phyloP scores from a whole-genome alignment of 805 yeast species.

The Suhomyces vadensis region DNA sequence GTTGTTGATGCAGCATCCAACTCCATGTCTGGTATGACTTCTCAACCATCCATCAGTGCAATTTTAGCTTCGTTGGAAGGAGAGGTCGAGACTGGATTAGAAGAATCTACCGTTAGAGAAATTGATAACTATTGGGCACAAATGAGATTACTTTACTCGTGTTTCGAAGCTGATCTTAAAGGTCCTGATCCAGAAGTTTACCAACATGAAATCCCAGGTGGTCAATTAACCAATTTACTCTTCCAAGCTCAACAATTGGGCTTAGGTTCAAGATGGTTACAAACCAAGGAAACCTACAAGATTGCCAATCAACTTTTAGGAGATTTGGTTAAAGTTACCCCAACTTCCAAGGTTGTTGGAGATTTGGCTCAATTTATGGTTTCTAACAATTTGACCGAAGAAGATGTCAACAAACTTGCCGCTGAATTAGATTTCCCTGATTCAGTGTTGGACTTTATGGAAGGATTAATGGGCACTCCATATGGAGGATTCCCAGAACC shows the following conservation, averaged over 20 bases:
- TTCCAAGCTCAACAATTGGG: constrained; percentile 99
- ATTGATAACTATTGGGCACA: constrained; percentile 98
- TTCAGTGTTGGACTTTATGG: constrained; percentile 96
- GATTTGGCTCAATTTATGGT: constrained; percentile 99
- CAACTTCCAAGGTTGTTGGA: constrained; percentile 99
- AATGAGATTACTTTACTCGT: constrained; percentile 93
- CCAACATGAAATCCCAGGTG: constrained; percentile 99
- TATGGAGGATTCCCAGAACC: constrained; percentile 99
- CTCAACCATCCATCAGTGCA: constrained; percentile 96
- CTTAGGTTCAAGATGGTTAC: constrained; percentile 93
- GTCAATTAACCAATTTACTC: constrained; percentile 94
- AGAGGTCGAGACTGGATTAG: constrained; percentile 71
- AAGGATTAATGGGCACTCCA: constrained; percentile 99
- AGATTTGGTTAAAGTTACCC: constrained; percentile 97
- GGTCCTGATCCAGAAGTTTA: constrained; percentile 99
- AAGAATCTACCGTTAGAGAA: constrained; percentile 68
- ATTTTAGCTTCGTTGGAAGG: constrained; percentile 91
- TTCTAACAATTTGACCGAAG: constrained; percentile 80
- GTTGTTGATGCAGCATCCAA: constrained; percentile 96
- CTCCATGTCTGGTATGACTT: constrained; percentile 97
- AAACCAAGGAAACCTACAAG: constrained; percentile 91
- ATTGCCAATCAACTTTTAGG: constrained; percentile 90
- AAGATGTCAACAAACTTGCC: constrained; percentile 87
- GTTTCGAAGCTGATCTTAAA: constrained; percentile 97
- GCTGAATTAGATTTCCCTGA: constrained; percentile 96